Percentiles rank a stretch among this genome's conserved stretches.
These are phyloP conservation scores for Carex parvula DNA, from an alignment of 176 grass and related monocot species.

Conservation along the genomic window DNA sequence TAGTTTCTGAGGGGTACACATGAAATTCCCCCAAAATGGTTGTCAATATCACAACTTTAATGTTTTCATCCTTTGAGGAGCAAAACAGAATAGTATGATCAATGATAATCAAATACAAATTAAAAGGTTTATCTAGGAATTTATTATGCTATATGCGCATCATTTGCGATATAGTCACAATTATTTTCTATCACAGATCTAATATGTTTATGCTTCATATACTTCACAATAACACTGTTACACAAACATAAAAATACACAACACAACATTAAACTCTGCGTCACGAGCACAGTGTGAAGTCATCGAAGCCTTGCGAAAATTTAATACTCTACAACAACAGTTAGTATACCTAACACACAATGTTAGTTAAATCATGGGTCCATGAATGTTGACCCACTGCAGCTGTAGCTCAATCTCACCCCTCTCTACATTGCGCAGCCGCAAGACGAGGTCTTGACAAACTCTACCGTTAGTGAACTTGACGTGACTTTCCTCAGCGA, in stretches of 20 bases:
- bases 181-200: not conserved
- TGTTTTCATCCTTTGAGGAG: not conserved
- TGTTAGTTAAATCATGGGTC: constrained; percentile 25
- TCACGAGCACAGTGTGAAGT: not conserved
- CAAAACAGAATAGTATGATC: not conserved
- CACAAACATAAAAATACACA: not conserved
- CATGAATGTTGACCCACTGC: constrained; percentile 60
- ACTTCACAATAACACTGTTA: not conserved
- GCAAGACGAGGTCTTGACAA: constrained; percentile 64
- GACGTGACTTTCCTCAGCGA: constrained; percentile 59
- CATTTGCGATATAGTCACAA: not conserved
- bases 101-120: not conserved
- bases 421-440: constrained; percentile 57
- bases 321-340: not conserved
- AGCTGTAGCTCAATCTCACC: constrained; percentile 68
- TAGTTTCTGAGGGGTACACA: no score
- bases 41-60: not conserved
- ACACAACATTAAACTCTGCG: not conserved
- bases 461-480: constrained; percentile 57
- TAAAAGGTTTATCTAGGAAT: not conserved
- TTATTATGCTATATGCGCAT: not conserved
- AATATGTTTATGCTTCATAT: constrained; percentile 6
- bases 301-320: not conserved
- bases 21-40: no score
- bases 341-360: not conserved